Base-by-base conservation (phyloP, 257 asterid species). In the Solanum commersonii region DNA sequence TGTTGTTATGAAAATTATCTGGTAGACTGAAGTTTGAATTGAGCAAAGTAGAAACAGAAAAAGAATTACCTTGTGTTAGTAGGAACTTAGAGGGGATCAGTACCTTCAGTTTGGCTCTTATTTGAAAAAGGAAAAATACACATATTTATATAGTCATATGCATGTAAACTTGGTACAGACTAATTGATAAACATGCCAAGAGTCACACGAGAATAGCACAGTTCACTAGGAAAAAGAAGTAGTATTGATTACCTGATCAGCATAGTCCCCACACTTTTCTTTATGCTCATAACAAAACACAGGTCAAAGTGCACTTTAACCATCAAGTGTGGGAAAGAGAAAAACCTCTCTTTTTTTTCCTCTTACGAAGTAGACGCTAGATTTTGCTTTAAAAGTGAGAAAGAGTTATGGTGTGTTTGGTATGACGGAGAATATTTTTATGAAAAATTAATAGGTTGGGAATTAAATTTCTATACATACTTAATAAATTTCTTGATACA, bases 301-400 rank as follows among this genome's bases (percentile, higher is more conserved):
- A 46, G 70, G 42, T 49, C 86, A 82, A 82, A 29, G 86, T 82
- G 86, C 86, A 82, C 86, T 82, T 82, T 82, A 79, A 79, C 85
- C 85, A 79, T 79, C 67, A 44, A 16, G 27, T 44, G 65, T 27
- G 86, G 70, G 44, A 82, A 82, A 82, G 86, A 82, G 86, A 82
- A 79, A 68, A 79, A 3, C 70, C 3, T 49, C 27, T 20, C 67
- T 27, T 0, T 49, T 31, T 82, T 71, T 31, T 29, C 67, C 67
- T 46, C 85, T 27, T 29, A 33, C 44, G 29, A 49, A 49, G 65
- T 16, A 49, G 85, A 79, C 22, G 38, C 85, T 79, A 81, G 42
- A 81, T 46, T 81, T 81, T 81, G 42, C 85, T 81, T 81, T 81
- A 46, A 46, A 81, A 81, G 20, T 79, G 84, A 44, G 65, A 44